Percentiles rank a stretch among this genome's conserved stretches.
These are phyloP conservation scores for Phytophthora agathidicida DNA, from an alignment of 352 stramenopile species.

Conservation along the genomic window DNA sequence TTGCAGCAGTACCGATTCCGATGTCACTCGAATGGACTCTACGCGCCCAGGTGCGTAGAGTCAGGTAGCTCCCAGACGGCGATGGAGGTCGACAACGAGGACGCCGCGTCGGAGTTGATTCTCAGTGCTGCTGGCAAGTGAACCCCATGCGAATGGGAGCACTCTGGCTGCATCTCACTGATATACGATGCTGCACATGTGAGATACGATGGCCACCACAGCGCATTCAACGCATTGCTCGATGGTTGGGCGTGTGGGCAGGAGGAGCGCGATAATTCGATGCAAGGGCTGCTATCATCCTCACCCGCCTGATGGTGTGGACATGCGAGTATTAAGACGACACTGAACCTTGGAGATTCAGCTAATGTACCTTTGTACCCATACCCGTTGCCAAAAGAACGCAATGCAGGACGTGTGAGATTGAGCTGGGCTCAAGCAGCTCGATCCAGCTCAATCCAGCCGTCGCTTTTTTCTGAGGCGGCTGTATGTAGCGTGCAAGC, in stretches of 20 bases:
- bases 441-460: no score
- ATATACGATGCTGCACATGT: not conserved
- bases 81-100: no score
- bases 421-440: not conserved
- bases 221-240: not conserved
- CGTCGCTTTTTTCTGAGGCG: constrained; percentile 21
- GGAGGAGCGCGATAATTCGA: not conserved
- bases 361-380: not conserved
- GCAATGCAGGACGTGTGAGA: not conserved
- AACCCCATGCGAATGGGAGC: constrained; percentile 11
- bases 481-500: constrained; percentile 21
- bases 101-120: no score
- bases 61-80: no score
- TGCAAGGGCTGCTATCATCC: not conserved
- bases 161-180: constrained; percentile 16
- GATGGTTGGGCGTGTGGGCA: constrained; percentile 1
- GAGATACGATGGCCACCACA: no score
- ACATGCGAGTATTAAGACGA: not conserved
- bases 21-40: no score
- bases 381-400: not conserved
- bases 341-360: constrained; percentile 13
- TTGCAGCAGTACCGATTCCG: no score
- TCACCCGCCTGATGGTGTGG: not conserved
- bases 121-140: constrained; percentile 12
- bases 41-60: no score